These are phyloP conservation scores for Akanthomyces dipterigenus DNA, from an alignment of 2,329 filamentous ascomycete genomes.

Conservation along the genomic window DNA sequence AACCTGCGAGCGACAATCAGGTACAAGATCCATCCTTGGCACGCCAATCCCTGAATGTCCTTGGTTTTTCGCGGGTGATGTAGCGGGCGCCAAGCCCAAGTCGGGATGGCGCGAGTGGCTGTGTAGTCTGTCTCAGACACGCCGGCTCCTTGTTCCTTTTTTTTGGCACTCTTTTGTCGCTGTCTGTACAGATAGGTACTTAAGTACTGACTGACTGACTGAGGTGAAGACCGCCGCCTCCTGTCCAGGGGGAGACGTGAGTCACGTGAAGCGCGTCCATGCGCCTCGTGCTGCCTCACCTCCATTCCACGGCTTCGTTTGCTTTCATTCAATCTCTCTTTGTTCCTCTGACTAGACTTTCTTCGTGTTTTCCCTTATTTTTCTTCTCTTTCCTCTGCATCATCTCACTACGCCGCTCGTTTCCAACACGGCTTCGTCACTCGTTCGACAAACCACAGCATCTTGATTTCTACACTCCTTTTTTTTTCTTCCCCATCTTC, in stretches of 20 bases:
- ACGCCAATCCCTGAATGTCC: not conserved
- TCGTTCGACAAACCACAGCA: not conserved
- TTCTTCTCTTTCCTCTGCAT: not conserved
- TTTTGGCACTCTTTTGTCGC: too few relatives aligned
- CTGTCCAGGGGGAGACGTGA: not conserved
- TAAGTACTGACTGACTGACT: too few relatives aligned
- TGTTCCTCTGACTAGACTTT: not conserved
- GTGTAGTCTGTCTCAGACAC: conserved; percentile 2
- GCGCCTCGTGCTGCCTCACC: not conserved
- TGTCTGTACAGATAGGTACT: too few relatives aligned
- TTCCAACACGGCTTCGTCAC: conserved; percentile 1
- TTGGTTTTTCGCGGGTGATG: not conserved
- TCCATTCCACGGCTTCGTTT: not conserved
- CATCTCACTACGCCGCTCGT: conserved; percentile 4
- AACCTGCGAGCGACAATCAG: not conserved
- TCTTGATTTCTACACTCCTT: not conserved
- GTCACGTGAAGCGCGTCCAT: not conserved
- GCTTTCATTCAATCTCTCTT: not conserved
- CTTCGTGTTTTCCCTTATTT: not conserved
- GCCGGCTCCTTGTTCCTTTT: not conserved
- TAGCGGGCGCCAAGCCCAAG: not conserved
- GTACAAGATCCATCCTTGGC: not conserved
- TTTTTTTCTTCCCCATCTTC: not conserved
- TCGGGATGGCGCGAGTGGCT: not conserved
- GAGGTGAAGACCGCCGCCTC: too few relatives aligned